Evolutionary conservation across 352 stramenopile species (phyloP).

Genomic region (Pythium brassicae): DNA sequence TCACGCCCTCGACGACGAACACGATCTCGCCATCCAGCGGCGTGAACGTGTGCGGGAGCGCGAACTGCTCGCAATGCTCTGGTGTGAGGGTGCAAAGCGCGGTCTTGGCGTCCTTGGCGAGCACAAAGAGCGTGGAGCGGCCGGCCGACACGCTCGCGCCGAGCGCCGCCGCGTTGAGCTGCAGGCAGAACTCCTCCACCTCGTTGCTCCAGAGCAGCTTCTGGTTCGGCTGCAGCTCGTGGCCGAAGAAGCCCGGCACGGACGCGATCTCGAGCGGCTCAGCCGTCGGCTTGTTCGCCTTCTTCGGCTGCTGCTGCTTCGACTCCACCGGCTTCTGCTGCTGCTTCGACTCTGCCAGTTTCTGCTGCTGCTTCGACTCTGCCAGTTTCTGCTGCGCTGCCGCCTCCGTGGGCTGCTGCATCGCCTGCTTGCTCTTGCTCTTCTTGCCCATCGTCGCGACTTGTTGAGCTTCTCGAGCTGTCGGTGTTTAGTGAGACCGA

Average conservation of each 20-base stretch:
- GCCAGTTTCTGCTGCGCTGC: neutral
- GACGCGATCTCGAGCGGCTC: conserved; percentile 32
- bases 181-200: conserved; percentile 68
- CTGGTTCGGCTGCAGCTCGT: conserved; percentile 59
- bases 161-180: conserved; percentile 75
- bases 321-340: neutral
- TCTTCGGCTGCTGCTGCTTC: conserved; percentile 7
- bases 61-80: conserved; percentile 64
- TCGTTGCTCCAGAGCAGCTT: conserved; percentile 68
- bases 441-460: conserved; percentile 12
- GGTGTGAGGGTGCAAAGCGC: conserved; percentile 70
- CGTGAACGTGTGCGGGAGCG: conserved; percentile 75
- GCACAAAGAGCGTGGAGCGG: conserved; percentile 72
- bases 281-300: conserved; percentile 2
- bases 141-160: conserved; percentile 40
- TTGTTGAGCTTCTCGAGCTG: neutral
- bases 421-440: conserved; percentile 7
- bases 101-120: conserved; percentile 65
- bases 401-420: neutral
- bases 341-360: neutral
- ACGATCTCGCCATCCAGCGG: conserved; percentile 64
- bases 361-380: neutral
- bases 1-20: conserved; percentile 67
- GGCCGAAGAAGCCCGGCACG: conserved; percentile 77
- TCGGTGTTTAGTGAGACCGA: neutral